Percentiles rank a stretch among this genome's conserved stretches.
Conservation (phyloP, 2,329 filamentous ascomycete genomes). For the Zopfia rhizophila region DNA sequence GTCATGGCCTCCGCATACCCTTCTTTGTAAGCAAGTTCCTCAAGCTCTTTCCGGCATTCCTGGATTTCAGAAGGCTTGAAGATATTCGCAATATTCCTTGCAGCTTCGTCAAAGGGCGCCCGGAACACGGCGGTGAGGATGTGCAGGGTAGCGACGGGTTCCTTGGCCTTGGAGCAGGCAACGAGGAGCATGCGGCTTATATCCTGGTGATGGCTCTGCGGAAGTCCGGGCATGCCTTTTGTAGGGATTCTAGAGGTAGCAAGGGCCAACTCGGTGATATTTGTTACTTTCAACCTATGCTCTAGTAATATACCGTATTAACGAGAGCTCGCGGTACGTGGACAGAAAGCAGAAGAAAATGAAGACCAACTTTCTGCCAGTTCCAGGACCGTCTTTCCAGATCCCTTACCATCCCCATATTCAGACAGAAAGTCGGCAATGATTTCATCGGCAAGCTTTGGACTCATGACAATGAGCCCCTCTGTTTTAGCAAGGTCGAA, state of each 20-base stretch:
- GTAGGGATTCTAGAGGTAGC: slow-evolving; percentile 38
- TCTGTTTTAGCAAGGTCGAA: slow-evolving; percentile 28
- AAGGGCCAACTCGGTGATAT: slow-evolving; percentile 39
- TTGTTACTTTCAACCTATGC: slow-evolving; percentile 31
- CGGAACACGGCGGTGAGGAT: slow-evolving; percentile 39
- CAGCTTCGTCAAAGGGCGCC: slow-evolving; percentile 18
- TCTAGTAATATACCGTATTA: slow-evolving; percentile 30
- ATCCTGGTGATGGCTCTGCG: slow-evolving; percentile 36
- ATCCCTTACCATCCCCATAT: slow-evolving; percentile 28
- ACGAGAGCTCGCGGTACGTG: not conserved
- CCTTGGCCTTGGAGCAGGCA: slow-evolving; percentile 40
- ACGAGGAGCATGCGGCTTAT: slow-evolving; percentile 34
- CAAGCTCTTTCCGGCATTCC: slow-evolving; percentile 29
- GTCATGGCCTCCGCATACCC: slow-evolving; percentile 38
- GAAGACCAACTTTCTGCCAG: slow-evolving; percentile 36
- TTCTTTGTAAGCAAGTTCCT: slow-evolving; percentile 28
- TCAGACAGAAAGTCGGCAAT: slow-evolving; percentile 33
- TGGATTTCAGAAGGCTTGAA: slow-evolving; percentile 32
- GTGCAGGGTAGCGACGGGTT: slow-evolving; percentile 40
- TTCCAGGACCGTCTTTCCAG: slow-evolving; percentile 25
- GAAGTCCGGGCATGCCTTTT: slow-evolving; percentile 23
- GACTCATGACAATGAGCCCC: slow-evolving; percentile 26
- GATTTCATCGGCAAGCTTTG: slow-evolving; percentile 33
- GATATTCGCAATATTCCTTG: slow-evolving; percentile 26
- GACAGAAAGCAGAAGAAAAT: not conserved